phyloP scores from a whole-genome alignment of 768 basidiomycete species.

The Pleurotus tuber-regium region DNA sequence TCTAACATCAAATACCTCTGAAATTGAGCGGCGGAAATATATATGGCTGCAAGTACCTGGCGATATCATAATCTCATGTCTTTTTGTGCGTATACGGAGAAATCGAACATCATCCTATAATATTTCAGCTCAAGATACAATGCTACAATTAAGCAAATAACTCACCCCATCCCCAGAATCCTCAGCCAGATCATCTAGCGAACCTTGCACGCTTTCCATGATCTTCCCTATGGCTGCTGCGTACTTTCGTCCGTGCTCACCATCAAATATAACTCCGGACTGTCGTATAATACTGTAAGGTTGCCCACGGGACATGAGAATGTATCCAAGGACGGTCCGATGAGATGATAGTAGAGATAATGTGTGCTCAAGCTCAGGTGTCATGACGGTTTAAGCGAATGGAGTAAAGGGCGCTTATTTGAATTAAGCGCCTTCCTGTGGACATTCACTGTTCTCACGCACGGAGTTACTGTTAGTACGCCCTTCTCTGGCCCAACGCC shows the following conservation, averaged over 20 bases:
- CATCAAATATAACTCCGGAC: constrained; percentile 83
- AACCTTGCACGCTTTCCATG: constrained; percentile 74
- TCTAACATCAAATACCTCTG: constrained; percentile 38
- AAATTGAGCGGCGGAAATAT: neutral
- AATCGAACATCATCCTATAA: constrained; percentile 81
- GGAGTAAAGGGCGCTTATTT: constrained; percentile 14
- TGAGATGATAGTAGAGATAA: constrained; percentile 75
- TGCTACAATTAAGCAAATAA: constrained; percentile 11
- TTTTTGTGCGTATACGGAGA: constrained; percentile 86
- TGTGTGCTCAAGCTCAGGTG: constrained; percentile 83
- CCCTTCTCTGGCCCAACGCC: too few species aligned
- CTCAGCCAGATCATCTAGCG: constrained; percentile 73
- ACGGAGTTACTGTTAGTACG: too few species aligned
- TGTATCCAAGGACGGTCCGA: constrained; percentile 83
- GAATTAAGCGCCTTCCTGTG: too few species aligned
- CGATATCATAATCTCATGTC: constrained; percentile 93
- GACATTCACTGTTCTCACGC: too few species aligned
- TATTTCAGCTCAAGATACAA: neutral
- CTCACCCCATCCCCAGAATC: constrained; percentile 59
- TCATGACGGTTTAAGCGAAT: constrained; percentile 30
- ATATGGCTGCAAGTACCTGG: constrained; percentile 56
- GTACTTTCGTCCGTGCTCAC: constrained; percentile 77
- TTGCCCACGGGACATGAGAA: constrained; percentile 73
- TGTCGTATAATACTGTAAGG: constrained; percentile 80
- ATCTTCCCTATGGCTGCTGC: constrained; percentile 71